Percentiles rank a stretch among this genome's conserved stretches.
Evolutionary conservation across 495 filamentous ascomycete species (phyloP).

Genomic region (Neurospora sp.): DNA sequence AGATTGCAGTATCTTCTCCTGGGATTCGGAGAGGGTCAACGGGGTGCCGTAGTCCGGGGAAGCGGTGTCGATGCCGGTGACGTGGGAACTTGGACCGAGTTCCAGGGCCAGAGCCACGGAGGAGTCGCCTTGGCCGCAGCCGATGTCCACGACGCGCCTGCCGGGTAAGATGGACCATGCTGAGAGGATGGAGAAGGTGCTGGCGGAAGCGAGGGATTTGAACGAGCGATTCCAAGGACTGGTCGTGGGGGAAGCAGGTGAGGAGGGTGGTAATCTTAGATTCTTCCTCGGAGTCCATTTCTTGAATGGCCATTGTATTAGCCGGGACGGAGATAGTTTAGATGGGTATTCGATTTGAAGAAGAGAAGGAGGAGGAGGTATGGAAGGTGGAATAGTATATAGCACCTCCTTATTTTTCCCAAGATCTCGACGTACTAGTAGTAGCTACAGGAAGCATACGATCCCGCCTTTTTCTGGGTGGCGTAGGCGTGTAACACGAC

Average conservation of each 20-base stretch:
- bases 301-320: not conserved
- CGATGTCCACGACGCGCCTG: constrained; percentile 40
- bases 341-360: not conserved
- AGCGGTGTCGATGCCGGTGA: constrained; percentile 42
- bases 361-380: not conserved
- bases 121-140: constrained; percentile 45
- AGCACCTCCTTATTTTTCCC: not conserved
- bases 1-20: constrained; percentile 22
- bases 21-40: constrained; percentile 20
- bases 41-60: constrained; percentile 36
- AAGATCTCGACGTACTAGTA: not conserved
- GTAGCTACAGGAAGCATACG: not conserved
- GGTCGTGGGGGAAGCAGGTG: not conserved
- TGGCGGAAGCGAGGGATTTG: not conserved
- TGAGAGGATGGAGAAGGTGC: not conserved
- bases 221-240: not conserved
- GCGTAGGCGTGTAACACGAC: not conserved
- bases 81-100: constrained; percentile 30
- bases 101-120: constrained; percentile 36
- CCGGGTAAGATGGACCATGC: constrained; percentile 19
- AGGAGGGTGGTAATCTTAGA: not conserved
- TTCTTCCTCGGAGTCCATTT: not conserved
- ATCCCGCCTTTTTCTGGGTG: not conserved
- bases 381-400: not conserved
- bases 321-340: not conserved